Evolutionary conservation across 176 grass and related monocot species (phyloP), one percentile per base, ranked within the genome.

Genomic region (Oryza nivara): DNA sequence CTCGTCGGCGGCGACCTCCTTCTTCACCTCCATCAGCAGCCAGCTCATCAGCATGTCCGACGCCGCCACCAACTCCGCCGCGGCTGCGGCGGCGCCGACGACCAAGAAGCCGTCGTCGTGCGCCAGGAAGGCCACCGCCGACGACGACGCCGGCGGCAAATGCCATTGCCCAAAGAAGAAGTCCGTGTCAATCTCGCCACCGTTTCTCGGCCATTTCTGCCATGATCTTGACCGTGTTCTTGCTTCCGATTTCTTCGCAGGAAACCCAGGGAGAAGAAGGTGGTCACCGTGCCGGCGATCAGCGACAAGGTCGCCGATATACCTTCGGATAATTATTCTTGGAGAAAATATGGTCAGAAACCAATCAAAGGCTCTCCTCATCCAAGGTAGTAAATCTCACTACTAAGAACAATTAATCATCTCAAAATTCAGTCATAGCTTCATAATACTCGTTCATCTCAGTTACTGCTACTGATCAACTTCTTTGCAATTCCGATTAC

Each of bases 271-370:
- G 88, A 95, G 80, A 99, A 99, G 78, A 94, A 87, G 72, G 90
- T 92, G 70, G 77, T 94, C 51, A 94, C 88, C 75, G 86, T 99
- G 79, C 91, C 89, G 25, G 92, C 93, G 32, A 86, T 98, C 82
- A 92, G 96, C 80, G 92, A 92, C 78, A 95, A 94, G 87, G 84
- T 90, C 25, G 89, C 96, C 6, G 91, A 94, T 78, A 98, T 98
- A 68, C 93, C 96, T 10, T 82, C 86, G 0, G 96, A 98, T 14
- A 91, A 84, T 11, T 98, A 93, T 78, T 93, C 96, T 0, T 95
- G 96, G 96, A 94, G 96, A 80, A 98, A 98, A 86, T 98, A 98
- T 40, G 96, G 96, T 30, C 96, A 98, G 83, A 98, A 98, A 68
- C 96, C 96, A 8, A 98, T 98, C 78, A 98, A 98, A 83, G 93